Conservation (phyloP, 2,329 filamentous ascomycete species). For the Talaromyces rugulosus region DNA sequence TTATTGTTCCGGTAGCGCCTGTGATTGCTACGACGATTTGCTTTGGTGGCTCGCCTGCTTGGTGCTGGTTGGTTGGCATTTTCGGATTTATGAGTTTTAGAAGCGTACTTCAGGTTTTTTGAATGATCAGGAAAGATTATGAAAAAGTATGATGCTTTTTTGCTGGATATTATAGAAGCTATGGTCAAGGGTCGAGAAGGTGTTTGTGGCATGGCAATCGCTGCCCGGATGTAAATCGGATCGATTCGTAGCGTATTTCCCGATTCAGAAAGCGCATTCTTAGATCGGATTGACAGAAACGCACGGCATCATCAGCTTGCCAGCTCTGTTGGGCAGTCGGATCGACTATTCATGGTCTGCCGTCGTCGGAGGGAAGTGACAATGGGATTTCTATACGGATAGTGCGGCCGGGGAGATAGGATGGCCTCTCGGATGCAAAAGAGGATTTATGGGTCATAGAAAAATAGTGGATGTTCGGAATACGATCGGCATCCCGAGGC, state of each 20-base stretch:
- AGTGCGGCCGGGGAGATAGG: neutral
- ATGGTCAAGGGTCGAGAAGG: neutral
- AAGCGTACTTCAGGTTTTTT: neutral
- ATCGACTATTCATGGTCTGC: neutral
- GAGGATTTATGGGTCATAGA: neutral
- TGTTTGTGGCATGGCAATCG: neutral
- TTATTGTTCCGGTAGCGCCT: conserved; percentile 46
- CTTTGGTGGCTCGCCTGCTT: conserved; percentile 12
- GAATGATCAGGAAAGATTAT: neutral
- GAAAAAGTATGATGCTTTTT: neutral
- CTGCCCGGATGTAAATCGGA: neutral
- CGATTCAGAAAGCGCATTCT: neutral
- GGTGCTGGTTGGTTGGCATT: neutral
- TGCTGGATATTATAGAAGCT: neutral
- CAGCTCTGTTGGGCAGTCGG: neutral
- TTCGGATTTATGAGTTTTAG: neutral
- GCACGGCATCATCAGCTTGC: neutral
- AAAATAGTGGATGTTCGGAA: neutral
- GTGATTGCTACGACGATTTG: conserved; percentile 48
- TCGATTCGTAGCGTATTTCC: neutral
- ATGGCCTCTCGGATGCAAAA: neutral
- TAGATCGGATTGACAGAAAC: neutral
- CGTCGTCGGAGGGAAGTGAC: neutral
- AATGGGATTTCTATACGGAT: neutral
- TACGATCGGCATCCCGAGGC: neutral